Conservation (phyloP, 2,329 filamentous ascomycete genomes). For the Fusarium avenaceum region DNA sequence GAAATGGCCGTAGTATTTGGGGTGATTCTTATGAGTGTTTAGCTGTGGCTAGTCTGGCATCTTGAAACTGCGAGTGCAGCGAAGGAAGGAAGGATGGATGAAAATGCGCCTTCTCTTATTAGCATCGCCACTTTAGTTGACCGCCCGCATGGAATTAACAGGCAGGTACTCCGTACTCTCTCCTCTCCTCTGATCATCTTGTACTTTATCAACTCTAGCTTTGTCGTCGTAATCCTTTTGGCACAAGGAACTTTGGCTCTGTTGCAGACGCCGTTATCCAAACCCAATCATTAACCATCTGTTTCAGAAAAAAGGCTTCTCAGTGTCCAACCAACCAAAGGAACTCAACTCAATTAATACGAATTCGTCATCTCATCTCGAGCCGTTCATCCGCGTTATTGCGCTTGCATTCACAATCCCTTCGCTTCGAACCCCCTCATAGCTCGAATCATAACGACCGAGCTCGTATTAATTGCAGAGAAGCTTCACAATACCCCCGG, state of each 20-base stretch:
- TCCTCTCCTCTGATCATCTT: no score
- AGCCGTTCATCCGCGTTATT: conserved; percentile 5
- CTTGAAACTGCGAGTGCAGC: background rate
- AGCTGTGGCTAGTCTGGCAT: conserved; percentile 2
- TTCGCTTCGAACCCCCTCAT: background rate
- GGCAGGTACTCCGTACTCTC: background rate
- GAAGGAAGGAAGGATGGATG: background rate
- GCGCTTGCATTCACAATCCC: conserved; percentile 2
- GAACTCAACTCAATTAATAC: background rate
- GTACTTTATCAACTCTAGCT: background rate
- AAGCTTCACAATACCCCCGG: background rate
- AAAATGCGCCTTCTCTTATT: background rate
- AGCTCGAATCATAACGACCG: background rate
- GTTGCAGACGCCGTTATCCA: background rate
- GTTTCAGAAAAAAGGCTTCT: conserved; percentile 14
- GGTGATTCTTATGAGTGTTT: background rate
- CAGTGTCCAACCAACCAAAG: conserved; percentile 7
- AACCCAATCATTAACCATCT: background rate
- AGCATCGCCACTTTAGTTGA: background rate
- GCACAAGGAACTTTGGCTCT: conserved; percentile 1
- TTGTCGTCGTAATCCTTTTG: background rate
- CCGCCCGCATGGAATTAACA: background rate
- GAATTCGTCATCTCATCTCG: background rate
- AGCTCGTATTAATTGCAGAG: conserved; percentile 9
- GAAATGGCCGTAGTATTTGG: conserved; percentile 4